A percentile compares a stretch with the other conserved stretches of the same genome.
These are phyloP conservation scores for Lichtheimia ramosa DNA, from an alignment of 371 early-diverging fungal genomes.

Conservation along the genomic window DNA sequence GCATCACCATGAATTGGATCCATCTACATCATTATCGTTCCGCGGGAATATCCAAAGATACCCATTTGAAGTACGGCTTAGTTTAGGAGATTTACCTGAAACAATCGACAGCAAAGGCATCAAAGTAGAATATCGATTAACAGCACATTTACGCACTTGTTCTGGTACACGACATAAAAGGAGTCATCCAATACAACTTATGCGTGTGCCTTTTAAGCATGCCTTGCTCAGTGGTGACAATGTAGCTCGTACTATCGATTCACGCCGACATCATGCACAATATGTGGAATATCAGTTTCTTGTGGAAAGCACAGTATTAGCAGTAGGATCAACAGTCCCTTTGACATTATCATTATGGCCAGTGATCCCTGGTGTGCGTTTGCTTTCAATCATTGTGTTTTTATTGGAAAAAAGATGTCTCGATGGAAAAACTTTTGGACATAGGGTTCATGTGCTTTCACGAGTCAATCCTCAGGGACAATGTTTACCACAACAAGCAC, in stretches of 20 bases:
- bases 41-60: slow-evolving; percentile 1
- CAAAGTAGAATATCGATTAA: slow-evolving; percentile 1
- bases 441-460: slow-evolving; percentile 1
- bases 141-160: background rate
- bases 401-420: slow-evolving; percentile 1
- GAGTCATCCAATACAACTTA: background rate
- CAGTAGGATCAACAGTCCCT: background rate
- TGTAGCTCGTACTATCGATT: slow-evolving; percentile 2
- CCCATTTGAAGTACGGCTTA: background rate
- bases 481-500: background rate
- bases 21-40: background rate
- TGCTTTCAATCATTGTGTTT: slow-evolving; percentile 1
- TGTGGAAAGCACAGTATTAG: background rate
- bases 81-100: background rate
- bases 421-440: background rate
- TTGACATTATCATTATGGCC: slow-evolving; percentile 1
- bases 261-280: slow-evolving; percentile 2
- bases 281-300: slow-evolving; percentile 1
- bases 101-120: slow-evolving; percentile 4
- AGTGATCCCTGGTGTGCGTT: slow-evolving; percentile 2
- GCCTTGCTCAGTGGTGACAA: slow-evolving; percentile 1
- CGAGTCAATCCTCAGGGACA: background rate
- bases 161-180: background rate
- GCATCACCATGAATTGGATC: slow-evolving; percentile 1
- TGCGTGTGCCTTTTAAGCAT: slow-evolving; percentile 1